Evolutionary conservation across 768 basidiomycete species (phyloP), one percentile per base, ranked within the genome.

Genomic region (Naganishia kalamii): DNA sequence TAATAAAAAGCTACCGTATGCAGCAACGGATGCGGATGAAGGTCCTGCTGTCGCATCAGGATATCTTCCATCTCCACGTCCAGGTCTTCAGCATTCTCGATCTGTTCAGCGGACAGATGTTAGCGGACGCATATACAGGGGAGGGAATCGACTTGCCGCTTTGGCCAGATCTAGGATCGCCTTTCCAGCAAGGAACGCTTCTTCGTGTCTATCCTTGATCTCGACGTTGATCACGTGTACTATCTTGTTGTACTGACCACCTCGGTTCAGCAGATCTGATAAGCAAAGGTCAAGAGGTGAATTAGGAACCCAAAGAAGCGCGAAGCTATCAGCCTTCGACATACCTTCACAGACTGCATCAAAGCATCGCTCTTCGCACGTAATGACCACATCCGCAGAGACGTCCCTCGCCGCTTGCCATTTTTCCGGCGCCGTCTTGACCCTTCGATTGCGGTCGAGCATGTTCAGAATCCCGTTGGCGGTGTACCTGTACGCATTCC

Each of bases 181-280:
- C 77, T 87, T 90, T 19, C 96, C 94, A 27, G 96, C 96, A 69
- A 97, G 91, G 50, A 88, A 81, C 0, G 96, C 96, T 79, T 99
- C 96, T 82, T 98, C 96, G 71, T 97, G 93, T 74, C 96, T 98
- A 79, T 99, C 96, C 81, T 90, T 96, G 79, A 98, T 98, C 75
- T 99, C 96, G 67, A 98, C 85, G 78, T 99, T 99, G 73, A 99
- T 90, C 46, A 99, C 78, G 78, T 99, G 96, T 19, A 98, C 92
- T 1, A 93, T 89, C 66, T 87, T 87, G 80, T 92, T 97, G 74
- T 86, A 87, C 64, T 98, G 93, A 4, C 96, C 90, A 30, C 92
- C 92, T 70, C 90, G 84, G 33, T 82, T 79, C 65, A 98, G 81
- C 15, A 99, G 80, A 80, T 99, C 96, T 78, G 65, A 15, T 5